A percentile compares a stretch with the other conserved stretches of the same genome.
These are phyloP conservation scores for Solanum corneliomulleri DNA, from an alignment of 257 asterid genomes.

Conservation along the genomic window DNA sequence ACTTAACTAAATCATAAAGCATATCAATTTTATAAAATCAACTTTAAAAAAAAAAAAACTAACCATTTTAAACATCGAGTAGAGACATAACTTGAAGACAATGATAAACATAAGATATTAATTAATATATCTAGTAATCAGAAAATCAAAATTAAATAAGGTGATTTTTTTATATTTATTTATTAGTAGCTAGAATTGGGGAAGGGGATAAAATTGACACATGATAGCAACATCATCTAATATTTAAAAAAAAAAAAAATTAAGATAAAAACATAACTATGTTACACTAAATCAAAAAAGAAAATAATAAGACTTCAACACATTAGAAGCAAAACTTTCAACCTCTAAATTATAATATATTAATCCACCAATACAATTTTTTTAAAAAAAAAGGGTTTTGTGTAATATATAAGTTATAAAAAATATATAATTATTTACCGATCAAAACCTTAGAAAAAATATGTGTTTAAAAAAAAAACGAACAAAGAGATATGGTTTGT, in stretches of 20 bases:
- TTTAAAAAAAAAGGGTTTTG: neutral
- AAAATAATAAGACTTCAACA: no score
- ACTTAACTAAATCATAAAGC: neutral
- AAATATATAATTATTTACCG: neutral
- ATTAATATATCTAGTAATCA: neutral
- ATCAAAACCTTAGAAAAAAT: neutral
- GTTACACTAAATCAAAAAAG: neutral
- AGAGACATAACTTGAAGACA: neutral
- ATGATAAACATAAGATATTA: neutral
- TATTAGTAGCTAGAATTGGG: neutral
- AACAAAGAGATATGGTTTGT: neutral
- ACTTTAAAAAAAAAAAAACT: neutral
- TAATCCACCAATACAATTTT: neutral
- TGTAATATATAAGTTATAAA: neutral
- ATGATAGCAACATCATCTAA: neutral
- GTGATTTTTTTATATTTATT: neutral
- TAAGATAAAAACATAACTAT: no score
- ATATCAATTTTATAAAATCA: neutral
- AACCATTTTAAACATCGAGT: neutral
- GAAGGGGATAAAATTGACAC: neutral
- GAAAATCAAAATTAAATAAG: neutral
- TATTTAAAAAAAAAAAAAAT: no score
- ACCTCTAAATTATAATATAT: neutral
- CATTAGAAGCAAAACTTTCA: neutral
- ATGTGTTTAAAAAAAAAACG: no score